These are phyloP conservation scores for Pseudevernia furfuracea DNA, from an alignment of 495 filamentous ascomycete species.

Conservation along the genomic window DNA sequence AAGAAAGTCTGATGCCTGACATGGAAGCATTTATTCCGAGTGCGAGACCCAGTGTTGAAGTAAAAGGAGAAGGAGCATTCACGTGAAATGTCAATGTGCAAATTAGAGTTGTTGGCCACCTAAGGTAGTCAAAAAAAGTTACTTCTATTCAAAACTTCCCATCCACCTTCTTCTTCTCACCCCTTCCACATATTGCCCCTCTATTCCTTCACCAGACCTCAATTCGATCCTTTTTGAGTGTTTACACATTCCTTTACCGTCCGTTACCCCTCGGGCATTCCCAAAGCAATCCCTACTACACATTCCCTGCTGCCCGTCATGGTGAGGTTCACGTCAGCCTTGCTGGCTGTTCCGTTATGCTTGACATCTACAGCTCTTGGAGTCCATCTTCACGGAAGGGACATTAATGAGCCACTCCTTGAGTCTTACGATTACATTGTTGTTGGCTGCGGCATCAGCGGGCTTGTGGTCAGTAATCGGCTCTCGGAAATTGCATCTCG, in stretches of 20 bases:
- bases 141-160: not conserved
- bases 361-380: conserved; percentile 6
- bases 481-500: conserved; percentile 29
- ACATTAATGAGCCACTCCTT: conserved; percentile 23
- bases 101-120: not conserved
- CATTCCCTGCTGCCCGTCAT: not conserved
- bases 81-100: not conserved
- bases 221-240: not conserved
- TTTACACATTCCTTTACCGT: not conserved
- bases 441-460: conserved; percentile 32
- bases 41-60: not conserved
- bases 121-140: no score
- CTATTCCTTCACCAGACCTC: not conserved
- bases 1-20: not conserved
- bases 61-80: not conserved
- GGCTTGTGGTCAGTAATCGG: conserved; percentile 31
- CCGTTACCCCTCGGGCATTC: not conserved
- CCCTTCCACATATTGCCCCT: not conserved
- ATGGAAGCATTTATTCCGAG: not conserved
- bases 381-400: conserved; percentile 23
- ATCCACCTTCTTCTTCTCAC: not conserved
- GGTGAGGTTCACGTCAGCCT: conserved; percentile 1
- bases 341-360: not conserved
- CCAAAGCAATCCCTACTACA: not conserved
- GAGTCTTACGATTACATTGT: conserved; percentile 30